Base-by-base conservation (phyloP, 495 filamentous ascomycete genomes). In the Aspergillus panamensis region DNA sequence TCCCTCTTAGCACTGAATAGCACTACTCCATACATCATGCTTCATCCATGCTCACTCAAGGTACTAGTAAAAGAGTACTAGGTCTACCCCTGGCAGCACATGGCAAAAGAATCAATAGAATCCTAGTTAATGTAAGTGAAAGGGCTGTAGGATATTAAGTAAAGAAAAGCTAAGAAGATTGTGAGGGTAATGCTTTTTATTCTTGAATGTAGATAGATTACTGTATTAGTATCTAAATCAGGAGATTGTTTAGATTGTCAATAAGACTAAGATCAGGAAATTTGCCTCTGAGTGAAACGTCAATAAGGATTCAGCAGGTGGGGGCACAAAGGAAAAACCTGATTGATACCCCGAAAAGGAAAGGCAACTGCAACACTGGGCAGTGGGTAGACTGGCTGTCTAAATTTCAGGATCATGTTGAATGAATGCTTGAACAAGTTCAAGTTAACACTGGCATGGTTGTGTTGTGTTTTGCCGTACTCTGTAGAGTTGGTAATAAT, bases 301-400 rank as follows among this genome's bases (percentile, higher is more conserved):
- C 50, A 63, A 70, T 63, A 63, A 44, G 17, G 48, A 39, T 40
- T 51, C 4, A n/a, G 19, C 3, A 42, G n/a, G 42, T 45, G 42
- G 42, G 16, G 16, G 20, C 20, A 31, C n/a, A 51, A n/a, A 32
- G 51, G 35, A 29, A 25, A 42, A 25, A 29, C 25, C 37, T 45
- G 31, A 57, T 57, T 57, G 48, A 57, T 9, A 51, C 35, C 19
- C 48, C 13, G 21, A 43, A 50, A 31, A 42, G 54, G 44, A 57
- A 20, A 45, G 9, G 13, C 12, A 13, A 40, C 25, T 25, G 5
- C 25, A 25, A 25, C 25, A 25, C 25, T 25, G 25, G 25, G 25
- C 25, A 25, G 2, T 5, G 25, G 25, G 25, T 5, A 25, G 5
- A 25, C 25, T 25, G 25, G 25, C 25, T 25, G 5, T 2, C 2